Evolutionary conservation across 139 green algal species (phyloP).

Genomic region (Microglena sp.): DNA sequence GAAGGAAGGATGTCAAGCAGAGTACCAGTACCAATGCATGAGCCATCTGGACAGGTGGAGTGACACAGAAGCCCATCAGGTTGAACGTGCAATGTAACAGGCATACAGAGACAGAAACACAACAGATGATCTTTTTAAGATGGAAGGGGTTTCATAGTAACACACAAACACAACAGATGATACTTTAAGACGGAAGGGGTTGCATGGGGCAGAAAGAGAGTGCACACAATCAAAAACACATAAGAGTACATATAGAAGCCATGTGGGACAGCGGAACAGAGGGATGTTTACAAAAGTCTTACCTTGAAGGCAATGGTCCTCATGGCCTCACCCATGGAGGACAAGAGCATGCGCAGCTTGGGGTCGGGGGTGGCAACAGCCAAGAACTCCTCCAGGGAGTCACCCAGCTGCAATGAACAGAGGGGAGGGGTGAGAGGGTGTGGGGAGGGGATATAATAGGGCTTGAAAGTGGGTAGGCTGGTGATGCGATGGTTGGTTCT

Average conservation of each 20-base stretch:
- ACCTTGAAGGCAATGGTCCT: conserved; percentile 93
- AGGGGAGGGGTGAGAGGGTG: neutral
- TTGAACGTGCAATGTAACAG: no score
- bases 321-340: conserved; percentile 80
- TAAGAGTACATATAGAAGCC: no score
- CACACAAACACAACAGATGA: neutral
- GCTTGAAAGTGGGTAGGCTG: neutral
- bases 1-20: no score
- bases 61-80: no score
- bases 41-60: no score
- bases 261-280: no score
- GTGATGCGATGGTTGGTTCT: neutral
- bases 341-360: conserved; percentile 85
- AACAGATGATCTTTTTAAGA: no score
- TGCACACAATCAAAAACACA: no score
- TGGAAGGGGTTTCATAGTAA: no score
- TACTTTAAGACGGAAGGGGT: neutral
- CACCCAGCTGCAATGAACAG: conserved; percentile 55
- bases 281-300: neutral
- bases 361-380: conserved; percentile 67
- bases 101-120: no score
- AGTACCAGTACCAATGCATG: no score
- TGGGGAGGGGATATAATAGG: neutral
- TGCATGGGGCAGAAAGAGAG: no score
- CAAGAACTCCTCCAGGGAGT: conserved; percentile 89